Evolutionary conservation across 2,329 filamentous ascomycete species (phyloP).

Genomic region (Clathrospora elynae): DNA sequence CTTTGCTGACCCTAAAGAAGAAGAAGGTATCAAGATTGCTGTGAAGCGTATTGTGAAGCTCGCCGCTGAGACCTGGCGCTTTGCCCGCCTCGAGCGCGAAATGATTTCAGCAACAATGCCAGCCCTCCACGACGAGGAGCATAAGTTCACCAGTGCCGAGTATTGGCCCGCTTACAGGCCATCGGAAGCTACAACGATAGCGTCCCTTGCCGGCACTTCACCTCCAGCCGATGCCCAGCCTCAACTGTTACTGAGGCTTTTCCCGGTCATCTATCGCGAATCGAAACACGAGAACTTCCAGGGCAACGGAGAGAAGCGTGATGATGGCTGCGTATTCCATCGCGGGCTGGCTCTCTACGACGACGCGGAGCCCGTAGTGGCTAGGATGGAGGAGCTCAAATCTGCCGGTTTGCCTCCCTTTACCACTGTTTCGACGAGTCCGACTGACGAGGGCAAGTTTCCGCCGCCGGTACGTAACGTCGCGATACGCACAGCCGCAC

Average conservation of each 20-base stretch:
- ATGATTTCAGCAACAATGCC: constrained; percentile 60
- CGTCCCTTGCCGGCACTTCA: constrained; percentile 33
- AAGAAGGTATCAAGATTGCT: constrained; percentile 57
- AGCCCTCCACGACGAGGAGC: constrained; percentile 39
- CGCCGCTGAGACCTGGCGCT: constrained; percentile 63
- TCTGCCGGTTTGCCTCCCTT: constrained; percentile 48
- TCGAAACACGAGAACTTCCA: constrained; percentile 54
- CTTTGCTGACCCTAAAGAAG: constrained; percentile 57
- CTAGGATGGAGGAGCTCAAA: constrained; percentile 44
- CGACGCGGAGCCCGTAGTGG: constrained; percentile 47
- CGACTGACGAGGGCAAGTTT: constrained; percentile 47
- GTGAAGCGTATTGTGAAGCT: constrained; percentile 63
- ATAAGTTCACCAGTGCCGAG: constrained; percentile 38
- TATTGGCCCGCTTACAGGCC: constrained; percentile 46
- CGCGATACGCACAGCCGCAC: constrained; percentile 5
- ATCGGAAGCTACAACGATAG: constrained; percentile 40
- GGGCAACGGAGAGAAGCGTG: constrained; percentile 49
- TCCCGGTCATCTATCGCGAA: constrained; percentile 60
- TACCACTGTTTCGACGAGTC: constrained; percentile 42
- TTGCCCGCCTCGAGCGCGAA: constrained; percentile 62
- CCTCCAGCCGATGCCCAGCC: constrained; percentile 40
- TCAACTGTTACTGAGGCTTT: constrained; percentile 56
- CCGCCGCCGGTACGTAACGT: constrained; percentile 38
- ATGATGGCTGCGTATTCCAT: constrained; percentile 57
- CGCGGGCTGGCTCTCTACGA: constrained; percentile 57